Evolutionary conservation across 1,139 yeast genomes (phyloP).

Genomic region (Meyerozyma smithsonii): DNA sequence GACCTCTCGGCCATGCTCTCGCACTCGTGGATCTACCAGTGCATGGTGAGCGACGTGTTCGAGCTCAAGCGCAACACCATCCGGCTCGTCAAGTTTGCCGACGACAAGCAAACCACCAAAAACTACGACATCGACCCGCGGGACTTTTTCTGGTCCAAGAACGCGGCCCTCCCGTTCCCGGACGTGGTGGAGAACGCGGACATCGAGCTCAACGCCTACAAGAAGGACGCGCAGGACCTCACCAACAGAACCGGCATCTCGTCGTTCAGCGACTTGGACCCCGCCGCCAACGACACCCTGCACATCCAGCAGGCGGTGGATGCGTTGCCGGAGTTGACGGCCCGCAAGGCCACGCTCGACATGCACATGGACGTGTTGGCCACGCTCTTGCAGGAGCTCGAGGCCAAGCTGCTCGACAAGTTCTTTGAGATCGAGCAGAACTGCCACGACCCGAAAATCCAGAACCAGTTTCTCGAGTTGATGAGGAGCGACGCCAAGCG

Average conservation of each 20-base stretch:
- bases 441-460: constrained; percentile 55
- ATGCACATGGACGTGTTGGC: constrained; percentile 97
- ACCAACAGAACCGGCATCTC: constrained; percentile 75
- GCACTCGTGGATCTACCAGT: constrained; percentile 97
- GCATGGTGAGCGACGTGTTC: constrained; percentile 92
- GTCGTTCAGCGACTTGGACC: constrained; percentile 69
- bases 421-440: constrained; percentile 92
- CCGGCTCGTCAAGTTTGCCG: constrained; percentile 29
- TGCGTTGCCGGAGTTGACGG: constrained; percentile 86
- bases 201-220: constrained; percentile 71
- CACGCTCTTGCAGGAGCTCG: constrained; percentile 74
- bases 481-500: constrained; percentile 46
- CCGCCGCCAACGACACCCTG: constrained; percentile 57
- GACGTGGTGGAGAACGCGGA: constrained; percentile 97
- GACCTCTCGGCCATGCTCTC: constrained; percentile 92
- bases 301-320: constrained; percentile 87
- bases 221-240: constrained; percentile 80
- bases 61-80: constrained; percentile 75
- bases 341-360: constrained; percentile 82
- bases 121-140: constrained; percentile 84
- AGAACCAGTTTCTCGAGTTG: constrained; percentile 55
- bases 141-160: constrained; percentile 87
- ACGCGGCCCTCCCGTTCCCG: constrained; percentile 88
- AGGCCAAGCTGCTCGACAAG: constrained; percentile 79
- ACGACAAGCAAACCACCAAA: constrained; percentile 35